phyloP scores from a whole-genome alignment of 2,329 filamentous ascomycete species.

The Microsporum canis region DNA sequence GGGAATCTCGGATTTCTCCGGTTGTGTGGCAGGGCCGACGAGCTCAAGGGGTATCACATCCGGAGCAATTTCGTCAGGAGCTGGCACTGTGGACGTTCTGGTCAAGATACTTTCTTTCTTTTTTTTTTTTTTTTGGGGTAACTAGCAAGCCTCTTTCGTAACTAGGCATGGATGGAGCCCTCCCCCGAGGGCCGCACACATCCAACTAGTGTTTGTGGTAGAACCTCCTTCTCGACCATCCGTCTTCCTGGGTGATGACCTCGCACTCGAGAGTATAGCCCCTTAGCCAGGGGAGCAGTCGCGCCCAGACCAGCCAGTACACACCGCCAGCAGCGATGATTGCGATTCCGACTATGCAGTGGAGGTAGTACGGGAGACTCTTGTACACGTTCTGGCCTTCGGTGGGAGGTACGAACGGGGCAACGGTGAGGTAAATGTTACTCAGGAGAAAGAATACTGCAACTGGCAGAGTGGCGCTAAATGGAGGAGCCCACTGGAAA shows the following conservation, averaged over 20 bases:
- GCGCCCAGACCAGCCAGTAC: conserved; percentile 31
- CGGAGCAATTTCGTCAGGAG: background rate
- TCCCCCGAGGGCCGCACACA: background rate
- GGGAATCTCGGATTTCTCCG: background rate
- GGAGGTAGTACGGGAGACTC: conserved; percentile 38
- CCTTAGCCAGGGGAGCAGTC: conserved; percentile 8
- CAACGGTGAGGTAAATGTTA: conserved; percentile 51
- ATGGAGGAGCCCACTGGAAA: conserved; percentile 43
- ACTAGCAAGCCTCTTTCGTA: too few species aligned
- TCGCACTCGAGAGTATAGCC: conserved; percentile 10
- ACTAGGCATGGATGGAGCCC: background rate
- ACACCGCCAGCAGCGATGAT: conserved; percentile 36
- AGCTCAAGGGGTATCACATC: too few species aligned
- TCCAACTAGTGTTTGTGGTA: background rate
- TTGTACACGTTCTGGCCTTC: conserved; percentile 37
- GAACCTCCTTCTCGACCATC: conserved; percentile 11
- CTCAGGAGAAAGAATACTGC: conserved; percentile 49
- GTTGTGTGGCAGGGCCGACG: background rate
- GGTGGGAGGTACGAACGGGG: conserved; percentile 42
- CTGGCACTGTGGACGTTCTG: background rate
- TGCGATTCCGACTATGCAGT: conserved; percentile 38
- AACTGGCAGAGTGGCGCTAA: conserved; percentile 45
- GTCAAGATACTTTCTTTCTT: background rate
- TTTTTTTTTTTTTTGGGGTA: too few species aligned
- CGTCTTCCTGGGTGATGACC: conserved; percentile 11